phyloP scores from a whole-genome alignment of 306 rosid species.

The Lupinus albus region DNA sequence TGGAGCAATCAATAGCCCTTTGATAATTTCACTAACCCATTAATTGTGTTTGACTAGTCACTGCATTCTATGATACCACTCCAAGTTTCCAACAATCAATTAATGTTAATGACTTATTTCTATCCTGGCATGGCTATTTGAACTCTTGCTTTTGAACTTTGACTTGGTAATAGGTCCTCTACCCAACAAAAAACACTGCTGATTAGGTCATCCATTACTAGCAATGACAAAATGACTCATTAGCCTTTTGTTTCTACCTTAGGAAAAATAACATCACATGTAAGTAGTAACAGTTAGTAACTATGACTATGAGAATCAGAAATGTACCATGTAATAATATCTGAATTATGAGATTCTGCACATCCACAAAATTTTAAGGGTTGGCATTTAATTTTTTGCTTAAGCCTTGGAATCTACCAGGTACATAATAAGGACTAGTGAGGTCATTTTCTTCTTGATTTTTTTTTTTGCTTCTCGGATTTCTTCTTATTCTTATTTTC shows the following conservation, averaged over 20 bases:
- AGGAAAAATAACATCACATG: conserved; percentile 28
- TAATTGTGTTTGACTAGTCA: conserved; percentile 36
- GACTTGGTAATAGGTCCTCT: conserved; percentile 19
- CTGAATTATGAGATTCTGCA: conserved; percentile 36
- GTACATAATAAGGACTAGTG: conserved; percentile 24
- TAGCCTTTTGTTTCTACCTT: conserved; percentile 33
- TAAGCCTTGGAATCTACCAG: conserved; percentile 32
- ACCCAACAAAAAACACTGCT: conserved; percentile 24
- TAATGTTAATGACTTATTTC: conserved; percentile 14
- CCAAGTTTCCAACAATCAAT: conserved; percentile 19
- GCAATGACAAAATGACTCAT: neutral
- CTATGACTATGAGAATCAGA: conserved; percentile 27
- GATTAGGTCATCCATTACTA: conserved; percentile 10
- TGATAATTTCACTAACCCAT: conserved; percentile 21
- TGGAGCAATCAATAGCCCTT: neutral
- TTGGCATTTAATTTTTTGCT: conserved; percentile 45
- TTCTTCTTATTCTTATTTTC: neutral
- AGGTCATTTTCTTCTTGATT: conserved; percentile 3
- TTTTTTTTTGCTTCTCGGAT: neutral
- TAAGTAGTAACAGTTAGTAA: conserved; percentile 19
- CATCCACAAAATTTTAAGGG: conserved; percentile 43
- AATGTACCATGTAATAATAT: conserved; percentile 29
- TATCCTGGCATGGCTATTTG: conserved; percentile 22
- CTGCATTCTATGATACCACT: neutral
- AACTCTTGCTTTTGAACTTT: conserved; percentile 31